Evolutionary conservation across 2,329 filamentous ascomycete species (phyloP).

Genomic region (Talaromyces sp.): DNA sequence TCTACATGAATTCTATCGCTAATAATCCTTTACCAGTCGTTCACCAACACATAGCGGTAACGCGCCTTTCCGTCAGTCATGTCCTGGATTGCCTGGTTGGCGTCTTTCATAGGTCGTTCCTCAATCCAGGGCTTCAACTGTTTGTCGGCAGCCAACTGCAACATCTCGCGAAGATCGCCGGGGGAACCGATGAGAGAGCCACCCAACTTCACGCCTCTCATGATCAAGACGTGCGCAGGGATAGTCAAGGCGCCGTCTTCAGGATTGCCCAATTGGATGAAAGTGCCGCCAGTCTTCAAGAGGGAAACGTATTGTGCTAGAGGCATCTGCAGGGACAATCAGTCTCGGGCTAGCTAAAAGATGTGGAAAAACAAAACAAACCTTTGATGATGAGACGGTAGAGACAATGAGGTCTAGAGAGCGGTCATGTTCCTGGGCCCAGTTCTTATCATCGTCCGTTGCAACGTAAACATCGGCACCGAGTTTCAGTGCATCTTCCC

Average conservation of each 20-base stretch:
- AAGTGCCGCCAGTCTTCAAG: slow-evolving; percentile 56
- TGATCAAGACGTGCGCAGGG: slow-evolving; percentile 56
- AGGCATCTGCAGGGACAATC: slow-evolving; percentile 50
- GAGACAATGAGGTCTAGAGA: slow-evolving; percentile 56
- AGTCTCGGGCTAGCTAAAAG: neutral
- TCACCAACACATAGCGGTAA: slow-evolving; percentile 47
- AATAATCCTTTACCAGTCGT: slow-evolving; percentile 25
- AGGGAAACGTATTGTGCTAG: slow-evolving; percentile 60
- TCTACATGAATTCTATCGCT: neutral
- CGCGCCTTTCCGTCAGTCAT: slow-evolving; percentile 46
- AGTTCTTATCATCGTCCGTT: slow-evolving; percentile 54
- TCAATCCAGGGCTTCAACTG: slow-evolving; percentile 43
- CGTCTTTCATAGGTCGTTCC: slow-evolving; percentile 42
- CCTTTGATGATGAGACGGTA: slow-evolving; percentile 55
- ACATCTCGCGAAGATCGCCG: slow-evolving; percentile 44
- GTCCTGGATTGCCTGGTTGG: slow-evolving; percentile 44
- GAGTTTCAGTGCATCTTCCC: slow-evolving; percentile 52
- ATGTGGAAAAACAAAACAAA: slow-evolving; percentile 17
- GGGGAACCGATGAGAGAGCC: slow-evolving; percentile 46
- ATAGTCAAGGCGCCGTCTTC: slow-evolving; percentile 56
- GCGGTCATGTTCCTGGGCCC: slow-evolving; percentile 48
- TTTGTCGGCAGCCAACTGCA: slow-evolving; percentile 41
- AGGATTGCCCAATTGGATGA: slow-evolving; percentile 65
- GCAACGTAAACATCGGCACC: slow-evolving; percentile 57
- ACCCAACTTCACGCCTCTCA: slow-evolving; percentile 48